Evolutionary conservation across 257 asterid genomes (phyloP).

Genomic region (Agastache rugosa): DNA sequence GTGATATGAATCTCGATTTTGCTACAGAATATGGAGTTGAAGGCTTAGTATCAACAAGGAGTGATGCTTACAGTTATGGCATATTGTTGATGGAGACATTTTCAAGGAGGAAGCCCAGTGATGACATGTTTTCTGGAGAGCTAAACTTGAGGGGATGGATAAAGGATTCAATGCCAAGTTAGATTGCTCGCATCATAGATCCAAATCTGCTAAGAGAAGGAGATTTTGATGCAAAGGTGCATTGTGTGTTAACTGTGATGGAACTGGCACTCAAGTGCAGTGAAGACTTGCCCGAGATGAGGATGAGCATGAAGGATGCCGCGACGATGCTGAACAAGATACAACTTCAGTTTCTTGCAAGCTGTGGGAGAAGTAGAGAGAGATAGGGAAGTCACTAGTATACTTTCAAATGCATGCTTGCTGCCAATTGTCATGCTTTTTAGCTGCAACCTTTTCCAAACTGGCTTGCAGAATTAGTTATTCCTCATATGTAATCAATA

Average conservation of each 20-base stretch:
- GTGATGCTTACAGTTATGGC: slow-evolving; percentile 53
- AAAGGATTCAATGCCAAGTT: slow-evolving; percentile 26
- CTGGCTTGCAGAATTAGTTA: background rate
- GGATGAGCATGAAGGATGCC: slow-evolving; percentile 42
- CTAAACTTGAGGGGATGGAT: slow-evolving; percentile 43
- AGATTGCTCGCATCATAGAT: slow-evolving; percentile 25
- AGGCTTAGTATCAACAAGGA: slow-evolving; percentile 45
- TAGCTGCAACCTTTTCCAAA: background rate
- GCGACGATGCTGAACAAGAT: slow-evolving; percentile 31
- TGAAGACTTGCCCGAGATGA: slow-evolving; percentile 25
- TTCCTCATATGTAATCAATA: background rate
- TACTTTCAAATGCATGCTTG: background rate
- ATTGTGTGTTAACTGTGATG: slow-evolving; percentile 35
- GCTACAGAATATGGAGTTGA: slow-evolving; percentile 53
- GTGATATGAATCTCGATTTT: background rate
- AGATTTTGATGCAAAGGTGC: slow-evolving; percentile 24
- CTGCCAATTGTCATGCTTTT: background rate
- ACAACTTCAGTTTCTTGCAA: slow-evolving; percentile 23
- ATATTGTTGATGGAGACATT: slow-evolving; percentile 50
- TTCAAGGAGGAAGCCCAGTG: slow-evolving; percentile 45
- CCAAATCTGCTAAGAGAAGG: slow-evolving; percentile 36
- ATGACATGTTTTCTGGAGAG: slow-evolving; percentile 43
- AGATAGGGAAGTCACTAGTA: background rate
- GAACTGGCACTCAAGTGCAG: slow-evolving; percentile 41
- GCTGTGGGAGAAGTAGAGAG: slow-evolving; percentile 9